A percentile compares a stretch with the other conserved stretches of the same genome.
These are phyloP conservation scores for Aspergillus vadensis DNA, from an alignment of 2,329 filamentous ascomycete genomes.

Conservation along the genomic window DNA sequence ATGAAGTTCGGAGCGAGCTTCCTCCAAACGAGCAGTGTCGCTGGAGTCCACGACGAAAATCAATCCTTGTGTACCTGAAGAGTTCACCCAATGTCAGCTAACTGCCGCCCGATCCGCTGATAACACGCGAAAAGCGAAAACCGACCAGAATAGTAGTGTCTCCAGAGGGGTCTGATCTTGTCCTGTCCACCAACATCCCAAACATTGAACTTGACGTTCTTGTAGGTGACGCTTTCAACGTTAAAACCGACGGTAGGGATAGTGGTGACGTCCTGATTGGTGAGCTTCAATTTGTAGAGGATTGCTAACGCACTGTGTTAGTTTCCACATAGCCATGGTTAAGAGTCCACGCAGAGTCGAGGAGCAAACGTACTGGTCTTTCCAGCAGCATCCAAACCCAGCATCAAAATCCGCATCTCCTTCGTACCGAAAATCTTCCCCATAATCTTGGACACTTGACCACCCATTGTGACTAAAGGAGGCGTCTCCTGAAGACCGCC, in stretches of 20 bases:
- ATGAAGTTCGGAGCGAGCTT: conserved; percentile 90
- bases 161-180: conserved; percentile 96
- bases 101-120: neutral
- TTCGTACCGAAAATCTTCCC: conserved; percentile 98
- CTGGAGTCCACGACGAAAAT: conserved; percentile 99
- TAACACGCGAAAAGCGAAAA: neutral
- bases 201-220: conserved; percentile 99
- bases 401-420: conserved; percentile 98
- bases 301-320: conserved; percentile 59
- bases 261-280: conserved; percentile 92
- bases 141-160: conserved; percentile 87
- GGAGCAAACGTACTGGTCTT: conserved; percentile 70
- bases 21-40: conserved; percentile 86
- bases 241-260: conserved; percentile 99
- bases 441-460: conserved; percentile 92
- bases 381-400: conserved; percentile 94
- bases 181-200: conserved; percentile 99
- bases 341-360: neutral
- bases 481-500: conserved; percentile 18
- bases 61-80: conserved; percentile 84
- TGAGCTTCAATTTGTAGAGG: conserved; percentile 96
- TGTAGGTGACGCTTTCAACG: conserved; percentile 98
- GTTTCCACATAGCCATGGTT: neutral
- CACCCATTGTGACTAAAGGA: conserved; percentile 70
- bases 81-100: conserved; percentile 10